phyloP scores from a whole-genome alignment of 2,329 filamentous ascomycete genomes.

The Endocalyx cinctus region DNA sequence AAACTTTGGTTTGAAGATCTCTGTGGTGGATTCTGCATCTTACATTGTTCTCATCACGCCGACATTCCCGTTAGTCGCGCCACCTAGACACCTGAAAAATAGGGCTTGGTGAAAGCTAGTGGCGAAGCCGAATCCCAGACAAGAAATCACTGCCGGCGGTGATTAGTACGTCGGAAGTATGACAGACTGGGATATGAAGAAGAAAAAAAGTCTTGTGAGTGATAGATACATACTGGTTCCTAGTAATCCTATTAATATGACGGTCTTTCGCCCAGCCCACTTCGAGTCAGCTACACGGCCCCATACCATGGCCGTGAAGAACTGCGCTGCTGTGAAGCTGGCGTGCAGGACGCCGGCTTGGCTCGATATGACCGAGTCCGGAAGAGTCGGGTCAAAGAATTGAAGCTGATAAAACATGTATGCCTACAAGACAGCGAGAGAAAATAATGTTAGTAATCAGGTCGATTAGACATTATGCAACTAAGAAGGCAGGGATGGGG shows the following conservation, averaged over 20 bases:
- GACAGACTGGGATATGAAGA: no score
- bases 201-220: no score
- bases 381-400: constrained; percentile 58
- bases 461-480: neutral
- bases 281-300: constrained; percentile 64
- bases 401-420: constrained; percentile 90
- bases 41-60: constrained; percentile 70
- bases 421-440: constrained; percentile 37
- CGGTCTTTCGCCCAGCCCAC: constrained; percentile 67
- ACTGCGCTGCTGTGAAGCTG: constrained; percentile 77
- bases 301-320: constrained; percentile 79
- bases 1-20: neutral
- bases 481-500: neutral
- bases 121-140: constrained; percentile 67
- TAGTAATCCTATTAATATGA: constrained; percentile 70
- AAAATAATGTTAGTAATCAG: neutral
- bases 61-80: constrained; percentile 67
- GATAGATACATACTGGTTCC: constrained; percentile 46
- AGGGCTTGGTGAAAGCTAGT: constrained; percentile 57
- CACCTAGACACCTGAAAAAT: constrained; percentile 60
- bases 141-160: constrained; percentile 43
- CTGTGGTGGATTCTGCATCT: constrained; percentile 7
- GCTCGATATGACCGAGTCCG: constrained; percentile 63
- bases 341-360: constrained; percentile 76
- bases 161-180: no score